These are phyloP conservation scores for Pseudogymnoascus sp. DNA, from an alignment of 2,329 filamentous ascomycete species.

Conservation along the genomic window DNA sequence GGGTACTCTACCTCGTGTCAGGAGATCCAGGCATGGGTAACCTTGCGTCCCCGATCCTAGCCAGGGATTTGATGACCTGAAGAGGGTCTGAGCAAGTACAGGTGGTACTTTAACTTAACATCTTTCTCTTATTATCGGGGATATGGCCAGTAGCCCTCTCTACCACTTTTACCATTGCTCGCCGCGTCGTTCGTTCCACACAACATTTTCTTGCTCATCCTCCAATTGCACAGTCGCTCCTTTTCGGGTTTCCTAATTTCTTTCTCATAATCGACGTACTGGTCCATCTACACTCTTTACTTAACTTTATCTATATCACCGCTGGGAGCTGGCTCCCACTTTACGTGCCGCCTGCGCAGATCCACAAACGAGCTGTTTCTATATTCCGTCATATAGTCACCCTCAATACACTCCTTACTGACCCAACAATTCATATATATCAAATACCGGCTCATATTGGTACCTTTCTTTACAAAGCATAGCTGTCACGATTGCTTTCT, in stretches of 20 bases:
- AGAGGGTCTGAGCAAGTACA: constrained; percentile 6
- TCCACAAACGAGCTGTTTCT: constrained; percentile 38
- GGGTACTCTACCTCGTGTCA: constrained; percentile 21
- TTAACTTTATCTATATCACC: constrained; percentile 35
- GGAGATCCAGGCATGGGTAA: constrained; percentile 25
- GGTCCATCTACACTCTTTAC: constrained; percentile 4
- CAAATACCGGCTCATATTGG: constrained; percentile 29
- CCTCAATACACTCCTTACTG: constrained; percentile 36
- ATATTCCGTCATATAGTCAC: constrained; percentile 31
- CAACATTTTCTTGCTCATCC: constrained; percentile 30
- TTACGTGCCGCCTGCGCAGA: constrained; percentile 30
- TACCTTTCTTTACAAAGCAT: constrained; percentile 20
- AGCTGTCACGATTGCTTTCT: constrained; percentile 11
- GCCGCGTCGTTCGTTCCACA: constrained; percentile 35
- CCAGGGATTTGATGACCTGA: constrained; percentile 17
- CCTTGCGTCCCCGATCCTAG: constrained; percentile 20
- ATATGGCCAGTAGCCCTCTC: constrained; percentile 44
- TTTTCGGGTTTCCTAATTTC: constrained; percentile 39
- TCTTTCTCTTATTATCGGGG: constrained; percentile 46
- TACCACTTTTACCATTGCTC: constrained; percentile 32
- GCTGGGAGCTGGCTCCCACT: constrained; percentile 51
- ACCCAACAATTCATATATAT: constrained; percentile 17
- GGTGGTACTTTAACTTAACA: constrained; percentile 18
- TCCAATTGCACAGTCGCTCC: constrained; percentile 44
- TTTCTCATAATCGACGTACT: constrained; percentile 26